Conservation (phyloP, 177 flowering plant species). For the Vitis hybrid region DNA sequence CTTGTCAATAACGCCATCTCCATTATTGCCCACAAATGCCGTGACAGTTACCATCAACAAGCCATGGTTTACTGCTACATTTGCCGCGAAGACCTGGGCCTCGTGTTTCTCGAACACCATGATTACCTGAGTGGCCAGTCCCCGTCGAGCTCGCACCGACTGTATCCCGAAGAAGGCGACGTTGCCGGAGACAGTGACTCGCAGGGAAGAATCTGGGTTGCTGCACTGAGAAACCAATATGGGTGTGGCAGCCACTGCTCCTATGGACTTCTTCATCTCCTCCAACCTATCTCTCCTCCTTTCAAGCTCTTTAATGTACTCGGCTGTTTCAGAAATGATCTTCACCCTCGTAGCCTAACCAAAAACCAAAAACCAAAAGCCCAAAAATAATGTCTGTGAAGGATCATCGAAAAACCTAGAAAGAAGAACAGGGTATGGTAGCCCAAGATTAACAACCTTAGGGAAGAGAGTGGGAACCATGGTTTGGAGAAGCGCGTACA, state of each 20-base stretch:
- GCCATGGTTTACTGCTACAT: conserved; percentile 12
- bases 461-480: conserved; percentile 23
- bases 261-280: neutral
- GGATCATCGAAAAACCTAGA: neutral
- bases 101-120: conserved; percentile 24
- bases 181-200: conserved; percentile 15
- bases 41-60: conserved; percentile 21
- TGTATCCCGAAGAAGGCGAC: conserved; percentile 29
- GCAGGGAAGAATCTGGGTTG: conserved; percentile 12
- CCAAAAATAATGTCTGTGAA: neutral
- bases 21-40: conserved; percentile 12
- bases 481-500: conserved; percentile 28
- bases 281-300: neutral
- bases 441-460: conserved; percentile 16
- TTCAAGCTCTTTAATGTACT: conserved; percentile 18
- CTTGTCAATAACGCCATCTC: conserved; percentile 9
- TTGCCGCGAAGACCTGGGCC: conserved; percentile 32
- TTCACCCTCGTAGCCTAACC: conserved; percentile 19
- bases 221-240: too few species aligned
- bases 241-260: neutral
- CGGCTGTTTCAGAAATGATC: conserved; percentile 21
- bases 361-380: neutral
- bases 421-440: neutral
- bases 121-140: conserved; percentile 15
- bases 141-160: neutral